Conservation (phyloP, 192 early-diverging fungal genomes). For the Backusella psychrophila region DNA sequence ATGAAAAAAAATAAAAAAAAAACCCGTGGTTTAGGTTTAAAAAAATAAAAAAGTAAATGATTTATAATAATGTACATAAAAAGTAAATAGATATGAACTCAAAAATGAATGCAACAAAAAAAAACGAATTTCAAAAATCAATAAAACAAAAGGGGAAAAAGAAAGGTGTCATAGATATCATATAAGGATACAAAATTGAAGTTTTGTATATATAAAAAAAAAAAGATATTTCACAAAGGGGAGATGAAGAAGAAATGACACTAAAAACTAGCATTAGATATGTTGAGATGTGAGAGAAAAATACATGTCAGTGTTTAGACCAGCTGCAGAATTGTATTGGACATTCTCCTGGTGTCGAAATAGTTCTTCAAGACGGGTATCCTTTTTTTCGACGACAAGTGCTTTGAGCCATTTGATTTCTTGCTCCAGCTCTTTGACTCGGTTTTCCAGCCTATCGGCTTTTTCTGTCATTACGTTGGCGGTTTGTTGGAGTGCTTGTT, state of each 20-base stretch:
- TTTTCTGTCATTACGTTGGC: conserved; percentile 80
- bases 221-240: conserved; percentile 6
- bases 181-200: not conserved
- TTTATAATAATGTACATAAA: conserved; percentile 1
- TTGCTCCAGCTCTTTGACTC: conserved; percentile 81
- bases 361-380: conserved; percentile 10
- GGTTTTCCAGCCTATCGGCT: conserved; percentile 70
- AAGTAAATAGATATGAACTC: not conserved
- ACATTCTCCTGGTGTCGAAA: not conserved
- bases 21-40: not conserved
- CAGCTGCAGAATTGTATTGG: not conserved
- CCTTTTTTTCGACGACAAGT: conserved; percentile 38
- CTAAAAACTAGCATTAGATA: not conserved
- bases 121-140: not conserved
- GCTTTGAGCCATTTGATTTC: conserved; percentile 83
- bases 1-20: not conserved
- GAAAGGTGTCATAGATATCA: not conserved
- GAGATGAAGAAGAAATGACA: not conserved
- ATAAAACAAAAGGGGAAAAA: not conserved
- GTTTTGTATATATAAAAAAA: not conserved
- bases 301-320: not conserved
- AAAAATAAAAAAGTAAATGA: not conserved
- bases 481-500: conserved; percentile 78
- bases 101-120: not conserved
- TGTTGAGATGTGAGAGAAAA: not conserved